Evolutionary conservation across 257 asterid species (phyloP).

Genomic region (Nemophila menziesii): DNA sequence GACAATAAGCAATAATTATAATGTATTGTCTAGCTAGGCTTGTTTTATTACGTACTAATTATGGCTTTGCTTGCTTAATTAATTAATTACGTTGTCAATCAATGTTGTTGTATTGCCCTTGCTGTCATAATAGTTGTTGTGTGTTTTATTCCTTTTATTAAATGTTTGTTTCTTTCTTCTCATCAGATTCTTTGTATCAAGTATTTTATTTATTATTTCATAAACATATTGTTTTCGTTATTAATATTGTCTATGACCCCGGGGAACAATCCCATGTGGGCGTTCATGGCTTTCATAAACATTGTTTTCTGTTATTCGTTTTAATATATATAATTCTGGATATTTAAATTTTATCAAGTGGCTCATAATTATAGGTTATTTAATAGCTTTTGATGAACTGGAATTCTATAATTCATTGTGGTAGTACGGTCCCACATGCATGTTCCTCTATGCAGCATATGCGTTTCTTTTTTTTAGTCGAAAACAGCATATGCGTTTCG

Average conservation of each 20-base stretch:
- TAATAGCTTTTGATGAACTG: constrained; percentile 4
- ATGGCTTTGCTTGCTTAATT: constrained; percentile 26
- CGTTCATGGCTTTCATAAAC: constrained; percentile 36
- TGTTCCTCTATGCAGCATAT: not conserved
- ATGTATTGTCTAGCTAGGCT: constrained; percentile 43
- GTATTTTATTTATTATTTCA: constrained; percentile 13
- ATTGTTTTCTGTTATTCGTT: constrained; percentile 10
- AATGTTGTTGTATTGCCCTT: constrained; percentile 16
- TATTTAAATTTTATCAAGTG: not conserved
- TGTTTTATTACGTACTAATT: constrained; percentile 10
- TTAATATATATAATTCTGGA: not conserved
- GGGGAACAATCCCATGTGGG: constrained; percentile 74
- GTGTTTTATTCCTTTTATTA: constrained; percentile 17
- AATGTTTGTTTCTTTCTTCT: constrained; percentile 4
- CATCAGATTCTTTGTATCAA: constrained; percentile 37
- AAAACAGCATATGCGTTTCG: no score
- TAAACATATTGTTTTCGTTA: constrained; percentile 20
- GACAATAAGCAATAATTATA: constrained; percentile 44
- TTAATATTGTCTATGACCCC: constrained; percentile 20
- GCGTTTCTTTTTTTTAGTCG: not conserved
- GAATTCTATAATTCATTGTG: not conserved
- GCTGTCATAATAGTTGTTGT: constrained; percentile 33
- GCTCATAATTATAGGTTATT: constrained; percentile 14
- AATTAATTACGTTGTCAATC: constrained; percentile 11
- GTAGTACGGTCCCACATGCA: not conserved